phyloP scores from a whole-genome alignment of 306 rosid genomes.

The Begonia peltatifolia region DNA sequence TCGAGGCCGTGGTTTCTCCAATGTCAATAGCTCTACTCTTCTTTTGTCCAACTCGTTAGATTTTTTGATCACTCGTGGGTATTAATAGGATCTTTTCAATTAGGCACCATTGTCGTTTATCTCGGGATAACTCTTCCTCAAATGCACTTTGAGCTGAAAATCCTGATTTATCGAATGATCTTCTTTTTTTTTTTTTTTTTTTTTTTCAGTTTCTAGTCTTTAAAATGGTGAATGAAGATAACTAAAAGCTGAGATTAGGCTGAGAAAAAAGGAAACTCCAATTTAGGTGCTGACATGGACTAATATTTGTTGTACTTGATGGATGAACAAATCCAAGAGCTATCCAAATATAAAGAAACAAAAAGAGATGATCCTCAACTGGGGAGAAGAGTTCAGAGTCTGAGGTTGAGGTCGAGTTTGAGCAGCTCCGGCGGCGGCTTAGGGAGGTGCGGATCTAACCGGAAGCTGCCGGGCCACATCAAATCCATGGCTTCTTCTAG shows the following conservation, averaged over 20 bases:
- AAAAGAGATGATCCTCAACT: background rate
- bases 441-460: constrained; percentile 27
- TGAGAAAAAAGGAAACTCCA: background rate
- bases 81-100: no score
- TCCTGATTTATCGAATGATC: background rate
- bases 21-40: no score
- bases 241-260: background rate
- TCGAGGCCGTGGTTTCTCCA: no score
- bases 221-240: background rate
- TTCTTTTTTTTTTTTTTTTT: background rate
- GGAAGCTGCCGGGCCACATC: constrained; percentile 95
- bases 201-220: background rate
- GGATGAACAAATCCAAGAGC: constrained; percentile 9
- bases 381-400: constrained; percentile 30
- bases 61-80: no score
- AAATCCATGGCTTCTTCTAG: constrained; percentile 35
- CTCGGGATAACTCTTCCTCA: background rate
- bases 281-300: background rate
- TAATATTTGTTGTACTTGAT: constrained; percentile 17
- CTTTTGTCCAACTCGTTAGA: no score
- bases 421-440: constrained; percentile 28
- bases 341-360: constrained; percentile 7
- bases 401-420: constrained; percentile 70
- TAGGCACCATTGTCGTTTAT: background rate
- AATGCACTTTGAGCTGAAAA: background rate